Base-by-base conservation (phyloP, 441 rosid species). In the Jatropha multifida region DNA sequence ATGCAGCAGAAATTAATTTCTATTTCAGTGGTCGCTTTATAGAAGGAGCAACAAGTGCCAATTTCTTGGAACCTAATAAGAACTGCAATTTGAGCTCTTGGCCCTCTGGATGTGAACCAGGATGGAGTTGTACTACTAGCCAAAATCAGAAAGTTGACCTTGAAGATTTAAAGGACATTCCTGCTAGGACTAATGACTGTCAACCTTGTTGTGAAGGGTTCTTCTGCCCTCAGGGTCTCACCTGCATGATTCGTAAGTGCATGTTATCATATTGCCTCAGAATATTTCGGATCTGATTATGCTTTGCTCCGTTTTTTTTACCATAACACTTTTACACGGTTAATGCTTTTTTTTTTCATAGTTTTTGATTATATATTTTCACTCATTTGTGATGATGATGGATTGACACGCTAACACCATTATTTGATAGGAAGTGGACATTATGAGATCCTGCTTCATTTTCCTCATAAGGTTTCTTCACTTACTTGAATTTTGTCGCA, bases 191-290 rank as follows among this genome's bases (percentile, higher is more conserved):
- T 72, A 60, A n/a, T 42, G 76, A 77, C 78, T 96, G 97, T 77
- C 82, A 89, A 75, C 70, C 93, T 76, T 96, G 99, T 75, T 96
- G 99, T 51, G 92, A 84, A 80, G 99, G 98, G 0, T 92, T 96
- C 81, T 92, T 96, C 88, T 93, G 98, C 56, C 99, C 99, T 12
- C 85, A 79, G n/a, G 97, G 97, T 38, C 90, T 96, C 81, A 90
- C 99, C 38, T 96, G 99, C 90, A 96, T 96, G 99, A 93, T 93
- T 62, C 97, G 99, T 93, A 83, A 90, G 97, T 58, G 64, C 69
- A 51, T 46, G 3, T 27, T 13, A 69, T 37, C 48, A 54, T 15
- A 17, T 13, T 17, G 13, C 14, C 71, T 23, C 13, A 44, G 13
- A 72, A 7, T 59, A 4, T 32, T 41, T 23, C 12, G 20, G 37